phyloP scores from a whole-genome alignment of 2,329 filamentous ascomycete species.

The Grosmannia serpens region DNA sequence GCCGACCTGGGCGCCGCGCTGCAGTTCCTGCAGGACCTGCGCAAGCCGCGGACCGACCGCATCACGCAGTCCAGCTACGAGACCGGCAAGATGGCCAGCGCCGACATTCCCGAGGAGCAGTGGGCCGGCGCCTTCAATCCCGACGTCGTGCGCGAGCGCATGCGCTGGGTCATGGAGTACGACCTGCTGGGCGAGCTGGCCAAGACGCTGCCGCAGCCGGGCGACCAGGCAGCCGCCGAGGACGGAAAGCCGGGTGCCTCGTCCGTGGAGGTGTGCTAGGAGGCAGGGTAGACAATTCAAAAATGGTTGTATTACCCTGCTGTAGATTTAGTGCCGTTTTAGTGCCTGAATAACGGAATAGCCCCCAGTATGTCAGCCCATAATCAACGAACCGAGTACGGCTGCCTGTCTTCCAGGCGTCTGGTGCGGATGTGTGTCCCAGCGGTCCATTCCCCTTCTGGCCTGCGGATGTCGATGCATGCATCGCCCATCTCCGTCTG shows the following conservation, averaged over 20 bases:
- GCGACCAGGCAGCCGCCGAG: neutral
- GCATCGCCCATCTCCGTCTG: neutral
- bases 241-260: neutral
- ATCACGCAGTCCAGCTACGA: constrained; percentile 10
- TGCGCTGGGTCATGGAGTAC: constrained; percentile 12
- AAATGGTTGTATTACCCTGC: no score
- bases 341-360: no score
- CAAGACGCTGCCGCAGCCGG: constrained; percentile 3
- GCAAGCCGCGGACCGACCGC: constrained; percentile 10
- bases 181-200: constrained; percentile 9
- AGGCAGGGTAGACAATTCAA: no score
- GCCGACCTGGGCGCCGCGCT: constrained; percentile 4
- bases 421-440: neutral
- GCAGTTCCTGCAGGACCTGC: constrained; percentile 10
- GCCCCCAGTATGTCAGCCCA: no score
- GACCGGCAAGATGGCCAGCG: constrained; percentile 12
- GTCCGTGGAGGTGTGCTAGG: neutral
- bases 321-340: no score
- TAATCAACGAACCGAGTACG: no score
- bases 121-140: constrained; percentile 8
- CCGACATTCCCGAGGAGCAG: constrained; percentile 10
- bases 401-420: no score
- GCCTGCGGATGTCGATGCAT: neutral
- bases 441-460: neutral
- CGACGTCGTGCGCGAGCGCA: constrained; percentile 7